Percentiles rank a stretch among this genome's conserved stretches.
These are phyloP conservation scores for Phytophthora capsici DNA, from an alignment of 352 stramenopile species.

Conservation along the genomic window DNA sequence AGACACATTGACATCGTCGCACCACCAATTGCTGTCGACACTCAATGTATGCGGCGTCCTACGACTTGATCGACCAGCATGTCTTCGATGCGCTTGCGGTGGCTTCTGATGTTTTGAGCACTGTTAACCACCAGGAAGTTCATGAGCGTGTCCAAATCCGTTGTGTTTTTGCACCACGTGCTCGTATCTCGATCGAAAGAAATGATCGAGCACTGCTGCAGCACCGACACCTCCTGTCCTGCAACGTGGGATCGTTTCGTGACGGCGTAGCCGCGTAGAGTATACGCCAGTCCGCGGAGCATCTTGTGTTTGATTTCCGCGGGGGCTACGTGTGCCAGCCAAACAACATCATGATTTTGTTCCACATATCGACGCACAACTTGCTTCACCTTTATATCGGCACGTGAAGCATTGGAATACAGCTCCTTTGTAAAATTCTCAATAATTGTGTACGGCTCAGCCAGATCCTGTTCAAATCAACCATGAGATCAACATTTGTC, in stretches of 20 bases:
- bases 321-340: conserved; percentile 53
- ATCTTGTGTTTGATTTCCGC: conserved; percentile 58
- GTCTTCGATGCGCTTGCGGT: conserved; percentile 50
- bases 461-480: conserved; percentile 17
- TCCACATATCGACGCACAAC: conserved; percentile 52
- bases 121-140: conserved; percentile 49
- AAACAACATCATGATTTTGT: conserved; percentile 58
- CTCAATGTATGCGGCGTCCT: too few species aligned
- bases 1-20: too few species aligned
- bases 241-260: conserved; percentile 35
- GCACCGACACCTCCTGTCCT: conserved; percentile 15
- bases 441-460: conserved; percentile 29
- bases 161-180: conserved; percentile 15
- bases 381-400: conserved; percentile 29
- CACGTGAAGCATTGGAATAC: conserved; percentile 20
- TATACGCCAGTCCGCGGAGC: conserved; percentile 37
- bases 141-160: conserved; percentile 38
- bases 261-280: conserved; percentile 60
- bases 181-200: conserved; percentile 44
- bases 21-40: too few species aligned
- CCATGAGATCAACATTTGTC: too few species aligned
- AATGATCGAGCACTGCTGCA: conserved; percentile 43
- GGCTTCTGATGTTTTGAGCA: conserved; percentile 40
- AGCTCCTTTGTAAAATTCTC: conserved; percentile 32
- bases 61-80: conserved; percentile 25